A percentile compares a stretch with the other conserved stretches of the same genome.
These are phyloP conservation scores for Dittrichia graveolens DNA, from an alignment of 129 eudicot genomes.

Conservation along the genomic window DNA sequence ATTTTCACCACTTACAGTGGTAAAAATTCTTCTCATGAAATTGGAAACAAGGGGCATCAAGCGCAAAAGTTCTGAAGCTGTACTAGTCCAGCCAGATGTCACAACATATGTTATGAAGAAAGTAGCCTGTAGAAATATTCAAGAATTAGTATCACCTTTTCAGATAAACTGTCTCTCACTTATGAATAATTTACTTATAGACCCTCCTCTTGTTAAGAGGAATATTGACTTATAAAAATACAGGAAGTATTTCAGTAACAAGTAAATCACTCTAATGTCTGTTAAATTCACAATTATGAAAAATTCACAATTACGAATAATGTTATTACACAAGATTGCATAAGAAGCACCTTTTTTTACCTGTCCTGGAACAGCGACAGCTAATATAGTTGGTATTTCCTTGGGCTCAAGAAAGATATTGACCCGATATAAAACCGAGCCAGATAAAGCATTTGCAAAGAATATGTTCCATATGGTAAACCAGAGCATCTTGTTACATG, in stretches of 20 bases:
- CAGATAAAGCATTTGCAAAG: constrained; percentile 84
- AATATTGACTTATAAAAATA: no score
- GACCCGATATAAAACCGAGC: constrained; percentile 62
- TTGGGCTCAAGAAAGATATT: constrained; percentile 65
- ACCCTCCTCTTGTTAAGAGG: no score
- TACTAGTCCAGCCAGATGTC: constrained; percentile 90
- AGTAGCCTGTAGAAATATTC: constrained; percentile 56
- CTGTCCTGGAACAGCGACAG: constrained; percentile 92
- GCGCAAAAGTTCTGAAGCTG: constrained; percentile 72
- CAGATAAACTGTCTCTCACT: no score
- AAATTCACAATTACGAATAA: no score
- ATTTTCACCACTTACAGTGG: constrained; percentile 44
- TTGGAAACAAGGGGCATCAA: constrained; percentile 44
- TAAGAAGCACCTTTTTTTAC: constrained; percentile 31
- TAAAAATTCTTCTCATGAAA: constrained; percentile 39
- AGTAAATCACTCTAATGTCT: no score
- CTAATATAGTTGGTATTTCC: constrained; percentile 71
- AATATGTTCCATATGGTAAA: constrained; percentile 89
- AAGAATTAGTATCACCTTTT: constrained; percentile 18
- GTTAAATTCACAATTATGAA: no score
- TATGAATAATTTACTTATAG: no score
- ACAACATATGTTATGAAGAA: constrained; percentile 90
- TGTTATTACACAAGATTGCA: no score
- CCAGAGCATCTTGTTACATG: constrained; percentile 72
- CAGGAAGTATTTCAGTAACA: no score